phyloP scores from a whole-genome alignment of 176 grass and related monocot species.

The Puccinellia tenuiflora region DNA sequence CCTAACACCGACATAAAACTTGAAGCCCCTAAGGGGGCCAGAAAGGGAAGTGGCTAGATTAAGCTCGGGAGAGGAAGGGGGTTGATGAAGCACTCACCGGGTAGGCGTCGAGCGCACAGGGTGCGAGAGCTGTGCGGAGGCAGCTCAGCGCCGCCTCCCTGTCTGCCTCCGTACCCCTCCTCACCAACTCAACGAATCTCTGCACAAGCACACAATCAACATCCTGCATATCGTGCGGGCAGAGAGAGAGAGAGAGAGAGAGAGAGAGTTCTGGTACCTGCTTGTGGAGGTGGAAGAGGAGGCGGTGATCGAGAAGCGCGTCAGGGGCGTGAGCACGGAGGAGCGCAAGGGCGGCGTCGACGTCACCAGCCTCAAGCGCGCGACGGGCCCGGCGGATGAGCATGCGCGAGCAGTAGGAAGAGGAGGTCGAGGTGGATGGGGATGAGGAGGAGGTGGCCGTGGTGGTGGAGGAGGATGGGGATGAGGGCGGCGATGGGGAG shows the following conservation, averaged over 20 bases:
- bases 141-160: conserved; percentile 66
- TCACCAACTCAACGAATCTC: conserved; percentile 93
- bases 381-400: conserved; percentile 54
- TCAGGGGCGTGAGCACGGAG: conserved; percentile 61
- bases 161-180: conserved; percentile 67
- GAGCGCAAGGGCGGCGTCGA: conserved; percentile 65
- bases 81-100: conserved; percentile 48
- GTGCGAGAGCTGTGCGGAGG: conserved; percentile 70
- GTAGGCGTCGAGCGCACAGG: conserved; percentile 89
- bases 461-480: conserved; percentile 38
- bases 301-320: conserved; percentile 72
- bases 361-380: conserved; percentile 65
- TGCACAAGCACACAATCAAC: conserved; percentile 23
- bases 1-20: background rate
- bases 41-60: background rate
- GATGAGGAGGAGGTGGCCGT: conserved; percentile 30
- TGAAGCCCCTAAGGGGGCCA: no score
- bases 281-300: conserved; percentile 92
- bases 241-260: background rate
- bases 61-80: background rate
- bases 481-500: conserved; percentile 36
- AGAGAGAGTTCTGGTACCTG: conserved; percentile 40
- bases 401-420: conserved; percentile 52
- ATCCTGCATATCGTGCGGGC: background rate
- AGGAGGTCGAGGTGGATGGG: conserved; percentile 22